These are phyloP conservation scores for Colletotrichum nymphaeae DNA, from an alignment of 2,329 filamentous ascomycete species.

Conservation along the genomic window DNA sequence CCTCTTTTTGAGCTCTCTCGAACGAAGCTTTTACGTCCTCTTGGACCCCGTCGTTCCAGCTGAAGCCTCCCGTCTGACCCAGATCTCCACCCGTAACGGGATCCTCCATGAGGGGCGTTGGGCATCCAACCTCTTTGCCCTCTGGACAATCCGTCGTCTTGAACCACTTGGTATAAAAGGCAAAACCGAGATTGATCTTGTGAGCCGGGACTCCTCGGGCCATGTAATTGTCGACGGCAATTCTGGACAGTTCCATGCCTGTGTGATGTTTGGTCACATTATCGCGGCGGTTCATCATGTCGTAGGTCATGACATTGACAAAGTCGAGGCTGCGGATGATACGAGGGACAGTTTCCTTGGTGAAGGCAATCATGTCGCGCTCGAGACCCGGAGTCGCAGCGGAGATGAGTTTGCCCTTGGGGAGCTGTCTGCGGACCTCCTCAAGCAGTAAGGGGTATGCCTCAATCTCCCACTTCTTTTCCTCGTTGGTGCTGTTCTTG, in stretches of 20 bases:
- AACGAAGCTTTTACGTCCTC: constrained; percentile 68
- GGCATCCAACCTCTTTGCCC: constrained; percentile 61
- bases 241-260: constrained; percentile 66
- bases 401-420: constrained; percentile 68
- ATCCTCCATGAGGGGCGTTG: constrained; percentile 68
- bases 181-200: constrained; percentile 72
- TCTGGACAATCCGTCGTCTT: constrained; percentile 57
- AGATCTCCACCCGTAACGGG: constrained; percentile 66
- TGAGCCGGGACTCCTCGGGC: constrained; percentile 60
- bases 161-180: constrained; percentile 77
- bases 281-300: constrained; percentile 77
- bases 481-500: constrained; percentile 64
- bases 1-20: constrained; percentile 61
- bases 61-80: constrained; percentile 68
- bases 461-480: constrained; percentile 70
- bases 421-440: constrained; percentile 68
- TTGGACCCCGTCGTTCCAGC: constrained; percentile 68
- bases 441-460: constrained; percentile 71
- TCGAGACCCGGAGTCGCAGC: constrained; percentile 75
- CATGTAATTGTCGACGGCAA: constrained; percentile 69
- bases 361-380: constrained; percentile 76
- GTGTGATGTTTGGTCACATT: constrained; percentile 73
- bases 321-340: constrained; percentile 72
- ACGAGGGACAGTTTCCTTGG: constrained; percentile 63
- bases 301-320: constrained; percentile 77